Percentiles rank a stretch among this genome's conserved stretches.
Conservation (phyloP, 306 rosid genomes). For the Begonia masoniana region DNA sequence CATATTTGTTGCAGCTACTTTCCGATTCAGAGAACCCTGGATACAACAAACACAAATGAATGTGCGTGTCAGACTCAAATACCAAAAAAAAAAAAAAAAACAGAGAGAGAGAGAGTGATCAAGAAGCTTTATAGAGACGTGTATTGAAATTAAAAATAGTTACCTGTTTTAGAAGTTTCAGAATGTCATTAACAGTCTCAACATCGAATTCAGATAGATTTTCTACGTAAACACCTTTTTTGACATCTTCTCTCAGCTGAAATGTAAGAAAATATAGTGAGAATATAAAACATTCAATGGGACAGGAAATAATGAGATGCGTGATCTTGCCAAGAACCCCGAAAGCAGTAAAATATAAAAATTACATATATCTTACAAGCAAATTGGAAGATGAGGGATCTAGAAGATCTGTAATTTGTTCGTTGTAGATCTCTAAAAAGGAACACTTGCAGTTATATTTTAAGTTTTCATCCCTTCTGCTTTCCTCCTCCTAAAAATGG, state of each 20-base stretch:
- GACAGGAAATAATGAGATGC: too few relatives aligned
- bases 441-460: constrained; percentile 95
- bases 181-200: constrained; percentile 60
- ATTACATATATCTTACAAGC: constrained; percentile 43
- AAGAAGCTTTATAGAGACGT: not conserved
- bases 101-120: not conserved
- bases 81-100: not conserved
- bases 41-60: constrained; percentile 20
- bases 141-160: not conserved
- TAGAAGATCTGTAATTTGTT: constrained; percentile 86
- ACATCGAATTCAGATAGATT: constrained; percentile 90
- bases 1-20: constrained; percentile 97
- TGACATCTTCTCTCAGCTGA: constrained; percentile 89
- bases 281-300: not conserved
- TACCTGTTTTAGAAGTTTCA: constrained; percentile 80
- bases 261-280: constrained; percentile 4
- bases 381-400: constrained; percentile 84
- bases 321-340: too few relatives aligned
- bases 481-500: constrained; percentile 83
- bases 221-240: constrained; percentile 88
- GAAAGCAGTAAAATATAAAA: not conserved
- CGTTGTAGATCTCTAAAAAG: constrained; percentile 92
- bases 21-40: constrained; percentile 92
- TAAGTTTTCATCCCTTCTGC: constrained; percentile 70
- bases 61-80: constrained; percentile 7